Conservation (phyloP, 1,139 yeast genomes). For the Debaryomyces udenii region DNA sequence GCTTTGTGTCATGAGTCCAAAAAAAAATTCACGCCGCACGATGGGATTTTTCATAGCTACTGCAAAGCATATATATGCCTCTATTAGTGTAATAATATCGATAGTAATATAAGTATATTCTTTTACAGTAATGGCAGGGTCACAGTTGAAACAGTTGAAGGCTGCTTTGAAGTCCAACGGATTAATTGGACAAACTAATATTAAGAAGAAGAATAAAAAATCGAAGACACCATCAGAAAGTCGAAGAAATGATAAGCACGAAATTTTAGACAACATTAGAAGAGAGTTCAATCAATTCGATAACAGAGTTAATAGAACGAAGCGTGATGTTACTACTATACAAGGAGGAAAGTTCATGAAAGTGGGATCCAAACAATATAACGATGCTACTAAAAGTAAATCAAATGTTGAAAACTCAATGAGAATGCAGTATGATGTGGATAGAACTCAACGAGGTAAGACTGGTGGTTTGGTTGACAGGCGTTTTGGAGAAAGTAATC, state of each 20-base stretch:
- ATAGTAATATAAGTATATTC: slow-evolving; percentile 3
- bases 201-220: slow-evolving; percentile 55
- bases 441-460: slow-evolving; percentile 61
- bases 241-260: slow-evolving; percentile 65
- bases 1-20: slow-evolving; percentile 9
- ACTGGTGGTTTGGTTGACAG: slow-evolving; percentile 82
- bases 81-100: neutral
- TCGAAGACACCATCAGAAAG: slow-evolving; percentile 65
- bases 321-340: slow-evolving; percentile 62
- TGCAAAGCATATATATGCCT: neutral
- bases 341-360: slow-evolving; percentile 56
- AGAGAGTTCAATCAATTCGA: slow-evolving; percentile 91
- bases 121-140: slow-evolving; percentile 68
- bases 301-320: slow-evolving; percentile 67
- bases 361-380: slow-evolving; percentile 56
- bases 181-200: slow-evolving; percentile 77
- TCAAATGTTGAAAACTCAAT: slow-evolving; percentile 80
- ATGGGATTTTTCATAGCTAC: slow-evolving; percentile 12
- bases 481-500: slow-evolving; percentile 89
- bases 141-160: slow-evolving; percentile 82
- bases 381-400: slow-evolving; percentile 52
- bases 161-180: slow-evolving; percentile 79
- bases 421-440: slow-evolving; percentile 66
- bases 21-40: slow-evolving; percentile 16
- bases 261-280: slow-evolving; percentile 63